These are phyloP conservation scores for Sphagnum fallax DNA, from an alignment of 228 moss, liverwort and hornwort species.

Conservation along the genomic window DNA sequence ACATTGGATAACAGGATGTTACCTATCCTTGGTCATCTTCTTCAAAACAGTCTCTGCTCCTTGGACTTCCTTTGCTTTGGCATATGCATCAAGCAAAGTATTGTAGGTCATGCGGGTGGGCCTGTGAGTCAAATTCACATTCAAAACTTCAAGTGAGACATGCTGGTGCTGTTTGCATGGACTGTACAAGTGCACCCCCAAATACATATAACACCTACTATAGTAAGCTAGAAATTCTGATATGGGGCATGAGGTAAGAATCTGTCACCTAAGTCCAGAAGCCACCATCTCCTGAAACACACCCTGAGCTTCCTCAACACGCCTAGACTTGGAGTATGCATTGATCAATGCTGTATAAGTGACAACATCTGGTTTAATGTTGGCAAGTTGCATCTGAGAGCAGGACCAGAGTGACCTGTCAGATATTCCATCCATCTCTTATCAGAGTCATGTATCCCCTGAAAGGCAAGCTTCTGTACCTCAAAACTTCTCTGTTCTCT, in stretches of 20 bases:
- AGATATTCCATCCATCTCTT: slow-evolving; percentile 35
- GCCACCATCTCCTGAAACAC: slow-evolving; percentile 77
- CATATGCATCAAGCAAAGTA: slow-evolving; percentile 67
- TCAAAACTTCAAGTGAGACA: no score
- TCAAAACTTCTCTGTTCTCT: no score
- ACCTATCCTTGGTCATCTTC: slow-evolving; percentile 91
- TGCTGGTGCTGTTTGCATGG: no score
- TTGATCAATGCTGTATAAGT: slow-evolving; percentile 79
- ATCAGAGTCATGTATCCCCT: slow-evolving; percentile 28
- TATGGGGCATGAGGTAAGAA: background rate
- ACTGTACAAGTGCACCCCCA: no score
- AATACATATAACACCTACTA: no score
- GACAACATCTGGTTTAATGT: slow-evolving; percentile 62
- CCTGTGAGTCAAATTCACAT: slow-evolving; percentile 13
- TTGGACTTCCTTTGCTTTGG: slow-evolving; percentile 69
- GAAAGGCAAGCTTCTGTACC: no score
- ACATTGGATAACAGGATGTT: background rate
- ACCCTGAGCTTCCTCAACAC: slow-evolving; percentile 63
- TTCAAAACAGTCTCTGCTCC: slow-evolving; percentile 79
- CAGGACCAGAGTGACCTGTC: slow-evolving; percentile 55
- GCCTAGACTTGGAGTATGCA: slow-evolving; percentile 61
- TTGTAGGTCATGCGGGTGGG: slow-evolving; percentile 77
- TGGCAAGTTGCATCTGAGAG: slow-evolving; percentile 91
- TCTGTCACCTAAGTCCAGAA: slow-evolving; percentile 52
- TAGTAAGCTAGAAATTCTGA: background rate